Base-by-base conservation (phyloP, 208 protist genomes). In the Wallacemonas collosoma region DNA sequence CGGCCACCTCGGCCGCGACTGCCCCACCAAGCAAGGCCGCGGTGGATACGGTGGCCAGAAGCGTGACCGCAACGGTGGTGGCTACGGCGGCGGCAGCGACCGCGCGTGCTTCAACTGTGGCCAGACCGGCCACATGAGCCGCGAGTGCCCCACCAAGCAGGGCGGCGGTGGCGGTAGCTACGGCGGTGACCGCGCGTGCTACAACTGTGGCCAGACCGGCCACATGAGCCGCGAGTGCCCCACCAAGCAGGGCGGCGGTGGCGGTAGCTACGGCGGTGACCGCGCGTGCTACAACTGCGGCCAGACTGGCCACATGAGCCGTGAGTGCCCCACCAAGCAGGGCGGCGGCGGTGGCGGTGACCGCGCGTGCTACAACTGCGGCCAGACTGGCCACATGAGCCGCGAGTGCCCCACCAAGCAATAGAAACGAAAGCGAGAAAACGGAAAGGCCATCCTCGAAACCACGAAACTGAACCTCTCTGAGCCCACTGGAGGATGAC, bases 151-250 rank as follows among this genome's bases (percentile, higher is more conserved):
- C 60, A 85, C 79, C 38, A 61, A 73, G 57, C 73, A 78, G 76
- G 60, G 71, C 63, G 79, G 81, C 48, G 77, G n/a, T n/a, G n/a
- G 72, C 58, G 74, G 77, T 53, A n/a, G n/a, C n/a, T n/a, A n/a
- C n/a, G 81, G 72, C 57, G 88, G 82, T 45, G 93, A 89, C 68
- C 80, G 82, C 75, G 89, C 60, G 7, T 96, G 92, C 87, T 86
- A 82, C 80, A 90, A 91, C 80, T 97, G 93, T 76, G 93, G 93
- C 50, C 75, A 94, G 80, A 63, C 82, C 4, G 93, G 87, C 60
- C 93, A 92, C 83, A 83, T 90, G 64, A 88, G 75, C 75, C 89
- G 95, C 62, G 89, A 96, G 26, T 98, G 94, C 77, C 88, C 92
- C 54, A 86, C 87, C 50, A 56, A 62, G 47, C 73, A 58, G 17